Conservation (phyloP, 2,329 filamentous ascomycete species). For the Colletotrichum shisoi region DNA sequence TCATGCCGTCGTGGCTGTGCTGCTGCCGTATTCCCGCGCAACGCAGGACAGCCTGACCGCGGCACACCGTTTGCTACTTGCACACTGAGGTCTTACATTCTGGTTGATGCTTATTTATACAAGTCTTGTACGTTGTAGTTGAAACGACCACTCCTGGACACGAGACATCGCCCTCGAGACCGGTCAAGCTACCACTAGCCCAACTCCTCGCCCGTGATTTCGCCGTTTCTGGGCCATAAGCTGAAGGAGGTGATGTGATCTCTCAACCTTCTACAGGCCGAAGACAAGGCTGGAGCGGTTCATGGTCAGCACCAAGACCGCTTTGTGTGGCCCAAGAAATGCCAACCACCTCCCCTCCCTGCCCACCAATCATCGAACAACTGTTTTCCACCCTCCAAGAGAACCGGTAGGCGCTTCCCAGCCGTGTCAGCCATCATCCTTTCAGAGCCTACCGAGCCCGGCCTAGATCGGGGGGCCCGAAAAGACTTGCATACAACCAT, state of each 20-base stretch:
- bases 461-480: constrained; percentile 1
- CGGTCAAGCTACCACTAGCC: neutral
- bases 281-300: neutral
- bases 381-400: constrained; percentile 5
- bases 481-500: constrained; percentile 29
- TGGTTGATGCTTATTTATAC: neutral
- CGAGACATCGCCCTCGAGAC: too few species aligned
- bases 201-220: neutral
- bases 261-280: neutral
- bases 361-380: constrained; percentile 8
- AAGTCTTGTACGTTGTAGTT: neutral
- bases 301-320: neutral
- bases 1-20: neutral
- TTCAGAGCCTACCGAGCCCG: constrained; percentile 15
- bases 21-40: constrained; percentile 15
- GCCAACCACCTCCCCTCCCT: neutral
- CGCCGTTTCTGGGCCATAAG: neutral
- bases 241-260: neutral
- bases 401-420: constrained; percentile 1
- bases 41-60: constrained; percentile 14
- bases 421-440: constrained; percentile 10
- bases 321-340: neutral
- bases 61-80: neutral
- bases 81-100: neutral
- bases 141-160: neutral